phyloP scores from a whole-genome alignment of 2,329 filamentous ascomycete genomes.

The Paraphaeosphaeria minitans region DNA sequence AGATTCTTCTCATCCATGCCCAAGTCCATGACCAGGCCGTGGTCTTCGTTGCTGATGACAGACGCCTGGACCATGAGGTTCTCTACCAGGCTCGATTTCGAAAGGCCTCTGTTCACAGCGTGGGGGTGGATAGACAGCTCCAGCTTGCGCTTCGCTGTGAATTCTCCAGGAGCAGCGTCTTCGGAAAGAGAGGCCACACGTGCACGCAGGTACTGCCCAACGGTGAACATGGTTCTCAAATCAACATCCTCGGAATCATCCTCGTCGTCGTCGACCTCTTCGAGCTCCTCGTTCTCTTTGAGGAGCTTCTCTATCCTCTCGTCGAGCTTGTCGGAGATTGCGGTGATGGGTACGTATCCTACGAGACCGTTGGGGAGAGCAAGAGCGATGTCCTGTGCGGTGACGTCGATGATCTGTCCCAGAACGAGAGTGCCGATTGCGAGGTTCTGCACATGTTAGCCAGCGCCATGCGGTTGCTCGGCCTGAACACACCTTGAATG shows the following conservation, averaged over 20 bases:
- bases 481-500: conserved; percentile 73
- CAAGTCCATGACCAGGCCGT: conserved; percentile 91
- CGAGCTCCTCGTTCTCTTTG: conserved; percentile 65
- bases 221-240: conserved; percentile 72
- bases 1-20: conserved; percentile 71
- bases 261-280: conserved; percentile 59
- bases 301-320: conserved; percentile 71
- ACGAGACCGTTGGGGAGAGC: conserved; percentile 90
- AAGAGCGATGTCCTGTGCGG: conserved; percentile 76
- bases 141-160: conserved; percentile 73
- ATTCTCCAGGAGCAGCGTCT: conserved; percentile 56
- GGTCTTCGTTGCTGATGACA: conserved; percentile 90
- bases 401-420: conserved; percentile 83
- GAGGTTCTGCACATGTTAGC: conserved; percentile 65
- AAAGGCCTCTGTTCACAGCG: conserved; percentile 76
- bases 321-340: conserved; percentile 82
- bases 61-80: conserved; percentile 86
- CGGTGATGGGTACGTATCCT: conserved; percentile 88
- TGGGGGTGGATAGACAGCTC: conserved; percentile 84
- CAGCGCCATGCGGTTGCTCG: conserved; percentile 1
- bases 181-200: conserved; percentile 80
- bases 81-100: conserved; percentile 72
- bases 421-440: conserved; percentile 85
- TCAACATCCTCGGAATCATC: conserved; percentile 67
- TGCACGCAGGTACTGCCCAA: conserved; percentile 88